A percentile compares a stretch with the other conserved stretches of the same genome.
Evolutionary conservation across 768 basidiomycete species (phyloP).

Genomic region (Lyophyllum decastes): DNA sequence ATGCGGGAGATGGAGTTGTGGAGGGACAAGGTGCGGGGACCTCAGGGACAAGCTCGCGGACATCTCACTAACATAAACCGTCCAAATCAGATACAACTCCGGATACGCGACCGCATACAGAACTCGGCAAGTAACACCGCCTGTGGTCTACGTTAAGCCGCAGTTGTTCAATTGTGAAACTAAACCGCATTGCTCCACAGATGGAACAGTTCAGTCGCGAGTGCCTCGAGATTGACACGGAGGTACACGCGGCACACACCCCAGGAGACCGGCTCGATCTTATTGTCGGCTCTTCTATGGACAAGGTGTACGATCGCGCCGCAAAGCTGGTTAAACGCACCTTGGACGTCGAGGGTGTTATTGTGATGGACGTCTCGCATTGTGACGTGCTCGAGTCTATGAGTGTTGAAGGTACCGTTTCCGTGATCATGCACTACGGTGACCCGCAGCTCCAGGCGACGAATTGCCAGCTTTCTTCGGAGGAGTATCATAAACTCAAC

Average conservation of each 20-base stretch:
- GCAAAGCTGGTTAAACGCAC: slow-evolving; percentile 88
- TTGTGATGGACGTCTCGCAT: slow-evolving; percentile 91
- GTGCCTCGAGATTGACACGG: slow-evolving; percentile 86
- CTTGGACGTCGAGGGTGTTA: slow-evolving; percentile 88
- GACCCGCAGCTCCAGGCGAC: slow-evolving; percentile 54
- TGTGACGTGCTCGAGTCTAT: slow-evolving; percentile 84
- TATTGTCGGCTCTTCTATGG: slow-evolving; percentile 60
- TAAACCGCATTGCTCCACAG: slow-evolving; percentile 30
- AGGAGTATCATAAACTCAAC: slow-evolving; percentile 76
- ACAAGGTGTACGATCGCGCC: slow-evolving; percentile 87
- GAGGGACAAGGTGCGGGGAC: slow-evolving; percentile 75
- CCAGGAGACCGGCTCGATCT: slow-evolving; percentile 33
- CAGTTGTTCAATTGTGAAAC: background rate
- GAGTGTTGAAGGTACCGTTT: slow-evolving; percentile 58
- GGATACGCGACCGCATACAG: slow-evolving; percentile 90
- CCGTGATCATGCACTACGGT: slow-evolving; percentile 72
- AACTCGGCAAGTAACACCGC: slow-evolving; percentile 61
- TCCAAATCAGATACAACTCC: slow-evolving; percentile 70
- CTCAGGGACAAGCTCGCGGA: background rate
- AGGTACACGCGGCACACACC: slow-evolving; percentile 34
- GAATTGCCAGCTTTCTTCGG: slow-evolving; percentile 56
- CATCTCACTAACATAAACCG: background rate
- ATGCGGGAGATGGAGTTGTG: slow-evolving; percentile 97
- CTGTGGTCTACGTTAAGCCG: background rate
- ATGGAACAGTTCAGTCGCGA: slow-evolving; percentile 97